These are phyloP conservation scores for Immersiella caudata DNA, from an alignment of 495 filamentous ascomycete genomes.

Conservation along the genomic window DNA sequence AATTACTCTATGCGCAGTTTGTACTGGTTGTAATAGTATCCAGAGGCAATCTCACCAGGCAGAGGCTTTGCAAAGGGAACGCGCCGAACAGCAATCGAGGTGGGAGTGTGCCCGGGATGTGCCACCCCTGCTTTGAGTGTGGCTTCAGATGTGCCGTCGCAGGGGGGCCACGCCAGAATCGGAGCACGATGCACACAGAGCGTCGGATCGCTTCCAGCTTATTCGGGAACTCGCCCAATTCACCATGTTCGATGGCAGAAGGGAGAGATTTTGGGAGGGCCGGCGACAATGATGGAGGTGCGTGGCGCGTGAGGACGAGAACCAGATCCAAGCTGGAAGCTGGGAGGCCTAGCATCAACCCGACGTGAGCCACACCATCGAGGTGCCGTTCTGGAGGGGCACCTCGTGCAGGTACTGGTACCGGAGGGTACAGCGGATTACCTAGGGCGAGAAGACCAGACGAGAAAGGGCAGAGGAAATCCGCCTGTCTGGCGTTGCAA, in stretches of 20 bases:
- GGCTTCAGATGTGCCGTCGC: constrained; percentile 15
- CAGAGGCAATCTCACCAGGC: constrained; percentile 6
- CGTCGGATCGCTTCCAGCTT: background rate
- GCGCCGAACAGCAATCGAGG: constrained; percentile 3
- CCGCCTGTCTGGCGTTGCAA: constrained; percentile 8
- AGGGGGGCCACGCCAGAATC: constrained; percentile 14
- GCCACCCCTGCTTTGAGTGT: constrained; percentile 13
- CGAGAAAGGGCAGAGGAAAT: constrained; percentile 7
- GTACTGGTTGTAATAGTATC: too few relatives aligned
- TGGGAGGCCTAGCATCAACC: background rate
- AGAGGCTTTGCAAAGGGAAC: background rate
- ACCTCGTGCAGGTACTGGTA: background rate
- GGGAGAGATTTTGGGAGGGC: too few relatives aligned
- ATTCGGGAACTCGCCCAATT: too few relatives aligned
- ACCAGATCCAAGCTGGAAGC: background rate
- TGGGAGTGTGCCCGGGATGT: constrained; percentile 24
- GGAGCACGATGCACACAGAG: background rate
- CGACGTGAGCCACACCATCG: background rate
- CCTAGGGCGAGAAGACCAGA: constrained; percentile 8
- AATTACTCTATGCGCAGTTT: too few relatives aligned
- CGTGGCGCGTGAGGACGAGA: too few relatives aligned
- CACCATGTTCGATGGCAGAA: too few relatives aligned
- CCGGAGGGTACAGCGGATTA: background rate
- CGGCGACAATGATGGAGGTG: too few relatives aligned
- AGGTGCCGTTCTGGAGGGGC: background rate